Evolutionary conservation across 2,329 filamentous ascomycete species (phyloP).

Genomic region (Conoideocrella luteorostrata): DNA sequence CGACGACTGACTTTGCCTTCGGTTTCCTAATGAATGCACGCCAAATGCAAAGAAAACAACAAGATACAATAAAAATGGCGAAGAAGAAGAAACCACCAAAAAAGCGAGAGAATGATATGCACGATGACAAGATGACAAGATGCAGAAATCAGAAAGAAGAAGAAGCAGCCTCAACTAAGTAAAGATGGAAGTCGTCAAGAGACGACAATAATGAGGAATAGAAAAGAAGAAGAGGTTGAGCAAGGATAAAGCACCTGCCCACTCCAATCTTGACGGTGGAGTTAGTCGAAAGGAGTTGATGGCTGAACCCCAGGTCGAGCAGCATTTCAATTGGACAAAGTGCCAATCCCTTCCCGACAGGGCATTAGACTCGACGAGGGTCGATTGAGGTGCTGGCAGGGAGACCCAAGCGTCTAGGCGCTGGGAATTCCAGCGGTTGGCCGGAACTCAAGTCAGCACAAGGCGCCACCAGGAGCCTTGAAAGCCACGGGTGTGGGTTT

Average conservation of each 20-base stretch:
- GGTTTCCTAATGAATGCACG: conserved; percentile 2
- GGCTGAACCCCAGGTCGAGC: not conserved
- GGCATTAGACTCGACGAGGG: not conserved
- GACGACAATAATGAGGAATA: not conserved
- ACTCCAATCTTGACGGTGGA: not conserved
- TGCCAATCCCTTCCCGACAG: conserved; percentile 3
- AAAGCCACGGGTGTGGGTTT: no score
- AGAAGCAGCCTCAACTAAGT: no score
- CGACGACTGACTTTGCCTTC: not conserved
- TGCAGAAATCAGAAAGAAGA: not conserved
- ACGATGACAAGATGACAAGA: not conserved
- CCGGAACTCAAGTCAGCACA: not conserved
- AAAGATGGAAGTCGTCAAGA: not conserved
- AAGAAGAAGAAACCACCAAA: not conserved
- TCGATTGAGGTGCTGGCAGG: conserved; percentile 5
- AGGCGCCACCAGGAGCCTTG: no score
- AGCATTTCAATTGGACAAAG: conserved; percentile 3
- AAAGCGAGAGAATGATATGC: not conserved
- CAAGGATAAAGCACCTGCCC: not conserved
- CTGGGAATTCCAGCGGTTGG: conserved; percentile 11
- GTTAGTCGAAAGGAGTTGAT: not conserved
- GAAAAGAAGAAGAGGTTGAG: not conserved
- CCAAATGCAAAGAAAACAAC: not conserved
- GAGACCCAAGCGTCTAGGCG: not conserved
- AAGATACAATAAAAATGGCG: not conserved